These are phyloP conservation scores for Debaryomycetaceae sp. DNA, from an alignment of 1,139 yeast genomes.

Conservation along the genomic window DNA sequence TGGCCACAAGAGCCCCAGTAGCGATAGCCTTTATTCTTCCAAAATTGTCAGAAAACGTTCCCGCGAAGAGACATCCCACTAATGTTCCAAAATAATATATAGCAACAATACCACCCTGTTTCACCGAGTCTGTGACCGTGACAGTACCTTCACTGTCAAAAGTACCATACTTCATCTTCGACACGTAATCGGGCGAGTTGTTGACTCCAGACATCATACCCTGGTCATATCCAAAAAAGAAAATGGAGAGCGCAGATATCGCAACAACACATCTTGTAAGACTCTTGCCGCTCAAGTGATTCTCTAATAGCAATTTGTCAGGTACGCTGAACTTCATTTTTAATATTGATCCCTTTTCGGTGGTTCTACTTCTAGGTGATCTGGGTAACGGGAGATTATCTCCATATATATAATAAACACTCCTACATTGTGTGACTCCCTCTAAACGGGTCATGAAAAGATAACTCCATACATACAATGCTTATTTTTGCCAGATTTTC, in stretches of 20 bases:
- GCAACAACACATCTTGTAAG: slow-evolving; percentile 13
- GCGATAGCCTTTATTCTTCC: slow-evolving; percentile 25
- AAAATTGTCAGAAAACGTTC: slow-evolving; percentile 21
- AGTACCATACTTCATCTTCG: slow-evolving; percentile 22
- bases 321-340: slow-evolving; percentile 2
- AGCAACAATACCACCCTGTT: slow-evolving; percentile 40
- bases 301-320: slow-evolving; percentile 7
- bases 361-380: too few relatives aligned
- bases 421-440: too few relatives aligned
- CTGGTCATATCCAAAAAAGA: slow-evolving; percentile 66
- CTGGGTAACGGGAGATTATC: too few relatives aligned
- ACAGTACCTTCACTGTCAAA: slow-evolving; percentile 18
- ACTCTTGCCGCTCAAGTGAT: slow-evolving; percentile 8
- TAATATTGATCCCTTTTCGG: too few relatives aligned
- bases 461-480: neutral
- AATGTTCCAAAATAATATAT: slow-evolving; percentile 33
- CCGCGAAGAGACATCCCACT: slow-evolving; percentile 27
- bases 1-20: slow-evolving; percentile 20
- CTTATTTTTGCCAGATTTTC: neutral
- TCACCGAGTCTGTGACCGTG: slow-evolving; percentile 25
- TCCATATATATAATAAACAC: too few relatives aligned
- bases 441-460: neutral
- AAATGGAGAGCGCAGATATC: slow-evolving; percentile 14
- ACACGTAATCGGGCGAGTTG: slow-evolving; percentile 30
- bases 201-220: slow-evolving; percentile 67